A percentile compares a stretch with the other conserved stretches of the same genome.
Evolutionary conservation across 106 monocot species (phyloP).

Genomic region (Dendrobium catenatum): DNA sequence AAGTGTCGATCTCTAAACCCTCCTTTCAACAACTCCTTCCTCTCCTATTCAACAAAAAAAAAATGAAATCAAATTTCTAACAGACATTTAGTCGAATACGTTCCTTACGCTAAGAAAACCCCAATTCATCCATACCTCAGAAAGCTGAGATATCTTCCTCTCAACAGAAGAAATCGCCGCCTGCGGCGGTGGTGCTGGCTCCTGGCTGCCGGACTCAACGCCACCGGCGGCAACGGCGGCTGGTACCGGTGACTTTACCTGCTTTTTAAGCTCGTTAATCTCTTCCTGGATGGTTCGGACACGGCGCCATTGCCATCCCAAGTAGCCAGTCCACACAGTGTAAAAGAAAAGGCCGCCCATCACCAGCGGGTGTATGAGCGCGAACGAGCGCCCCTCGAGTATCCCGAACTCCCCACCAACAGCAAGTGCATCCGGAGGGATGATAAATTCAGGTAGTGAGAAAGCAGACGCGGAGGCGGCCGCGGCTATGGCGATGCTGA

Average conservation of each 20-base stretch:
- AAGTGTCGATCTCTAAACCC: slow-evolving; percentile 71
- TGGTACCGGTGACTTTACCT: slow-evolving; percentile 32
- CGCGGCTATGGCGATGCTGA: background rate
- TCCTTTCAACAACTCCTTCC: slow-evolving; percentile 80
- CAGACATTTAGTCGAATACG: background rate
- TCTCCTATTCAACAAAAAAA: slow-evolving; percentile 38
- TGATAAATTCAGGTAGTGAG: background rate
- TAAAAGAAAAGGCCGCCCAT: slow-evolving; percentile 80
- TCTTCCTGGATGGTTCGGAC: slow-evolving; percentile 82
- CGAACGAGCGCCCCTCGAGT: slow-evolving; percentile 62
- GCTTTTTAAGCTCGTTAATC: slow-evolving; percentile 88
- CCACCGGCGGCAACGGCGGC: slow-evolving; percentile 16
- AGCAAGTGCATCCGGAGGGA: slow-evolving; percentile 46
- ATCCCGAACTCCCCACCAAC: slow-evolving; percentile 77
- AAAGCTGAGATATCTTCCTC: slow-evolving; percentile 58
- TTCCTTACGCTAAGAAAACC: background rate
- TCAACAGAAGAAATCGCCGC: slow-evolving; percentile 37
- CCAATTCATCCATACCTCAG: slow-evolving; percentile 36
- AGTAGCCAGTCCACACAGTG: slow-evolving; percentile 77
- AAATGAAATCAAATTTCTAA: background rate
- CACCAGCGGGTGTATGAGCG: slow-evolving; percentile 73
- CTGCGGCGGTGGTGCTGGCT: slow-evolving; percentile 12
- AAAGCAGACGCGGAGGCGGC: background rate
- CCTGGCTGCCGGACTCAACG: background rate
- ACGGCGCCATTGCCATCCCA: slow-evolving; percentile 97